Percentiles rank a stretch among this genome's conserved stretches.
Evolutionary conservation across 148 eudicot species (phyloP).

Genomic region (Pouteria glomerata): DNA sequence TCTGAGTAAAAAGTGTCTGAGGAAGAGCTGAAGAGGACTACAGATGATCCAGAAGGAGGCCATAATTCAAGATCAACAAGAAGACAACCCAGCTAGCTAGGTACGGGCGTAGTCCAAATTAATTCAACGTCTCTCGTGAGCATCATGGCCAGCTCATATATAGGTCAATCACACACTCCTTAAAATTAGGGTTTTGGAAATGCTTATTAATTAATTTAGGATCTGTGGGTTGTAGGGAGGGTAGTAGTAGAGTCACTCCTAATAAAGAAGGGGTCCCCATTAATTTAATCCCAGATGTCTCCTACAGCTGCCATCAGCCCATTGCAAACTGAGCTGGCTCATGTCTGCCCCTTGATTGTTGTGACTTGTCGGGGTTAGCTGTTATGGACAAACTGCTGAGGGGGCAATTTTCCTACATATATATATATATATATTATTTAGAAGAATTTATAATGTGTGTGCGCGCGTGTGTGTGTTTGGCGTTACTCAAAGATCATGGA

Average conservation of each 20-base stretch:
- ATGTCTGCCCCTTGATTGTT: constrained; percentile 28
- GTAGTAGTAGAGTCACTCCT: background rate
- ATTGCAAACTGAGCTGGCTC: constrained; percentile 31
- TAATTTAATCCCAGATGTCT: constrained; percentile 24
- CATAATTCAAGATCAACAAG: constrained; percentile 13
- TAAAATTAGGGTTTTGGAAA: background rate
- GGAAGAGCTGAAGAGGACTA: constrained; percentile 14
- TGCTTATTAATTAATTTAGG: background rate
- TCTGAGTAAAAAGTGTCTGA: constrained; percentile 12
- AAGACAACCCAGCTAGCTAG: constrained; percentile 5
- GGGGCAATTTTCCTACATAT: constrained; percentile 4
- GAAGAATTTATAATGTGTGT: too few relatives aligned
- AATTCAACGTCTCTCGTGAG: too few relatives aligned
- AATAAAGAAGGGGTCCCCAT: background rate
- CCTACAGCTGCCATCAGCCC: constrained; percentile 20
- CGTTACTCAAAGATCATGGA: background rate
- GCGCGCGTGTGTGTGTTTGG: constrained; percentile 7
- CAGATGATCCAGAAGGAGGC: constrained; percentile 19
- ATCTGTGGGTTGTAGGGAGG: constrained; percentile 12
- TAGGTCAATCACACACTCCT: background rate
- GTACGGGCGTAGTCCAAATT: too few relatives aligned
- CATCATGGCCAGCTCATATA: constrained; percentile 22
- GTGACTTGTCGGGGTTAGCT: constrained; percentile 24
- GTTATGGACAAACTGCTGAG: constrained; percentile 20
- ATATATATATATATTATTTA: too few relatives aligned